Conservation (phyloP, 2,329 filamentous ascomycete species). For the Aureobasidium melanogenum region DNA sequence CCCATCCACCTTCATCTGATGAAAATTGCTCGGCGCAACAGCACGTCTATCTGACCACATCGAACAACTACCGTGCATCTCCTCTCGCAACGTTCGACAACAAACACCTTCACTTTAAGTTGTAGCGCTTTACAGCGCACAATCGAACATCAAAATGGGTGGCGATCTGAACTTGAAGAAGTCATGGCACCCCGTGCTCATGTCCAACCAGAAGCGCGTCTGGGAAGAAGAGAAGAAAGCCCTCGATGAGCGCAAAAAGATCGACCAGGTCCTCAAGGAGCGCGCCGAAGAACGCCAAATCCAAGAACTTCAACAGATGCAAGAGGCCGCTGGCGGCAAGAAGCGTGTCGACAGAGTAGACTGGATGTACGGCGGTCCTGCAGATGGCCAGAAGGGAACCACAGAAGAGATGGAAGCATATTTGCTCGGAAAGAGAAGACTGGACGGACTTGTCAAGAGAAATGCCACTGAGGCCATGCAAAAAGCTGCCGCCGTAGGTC, state of each 20-base stretch:
- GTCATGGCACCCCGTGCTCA: conserved; percentile 83
- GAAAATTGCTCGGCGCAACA: background rate
- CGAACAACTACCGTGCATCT: background rate
- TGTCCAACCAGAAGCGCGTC: conserved; percentile 83
- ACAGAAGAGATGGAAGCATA: conserved; percentile 91
- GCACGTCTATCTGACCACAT: background rate
- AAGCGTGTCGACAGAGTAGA: conserved; percentile 79
- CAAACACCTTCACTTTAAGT: conserved; percentile 19
- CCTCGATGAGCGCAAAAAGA: conserved; percentile 88
- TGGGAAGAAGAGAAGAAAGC: conserved; percentile 90
- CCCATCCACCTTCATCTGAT: background rate
- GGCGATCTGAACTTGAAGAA: conserved; percentile 91
- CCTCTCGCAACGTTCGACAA: too few species aligned
- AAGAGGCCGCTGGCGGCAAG: conserved; percentile 78
- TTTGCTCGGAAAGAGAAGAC: conserved; percentile 80
- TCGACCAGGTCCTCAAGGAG: conserved; percentile 84
- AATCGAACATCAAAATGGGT: conserved; percentile 57
- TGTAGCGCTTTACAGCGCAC: conserved; percentile 12
- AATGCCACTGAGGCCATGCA: conserved; percentile 67
- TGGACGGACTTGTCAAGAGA: conserved; percentile 78
- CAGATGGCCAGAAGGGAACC: conserved; percentile 62
- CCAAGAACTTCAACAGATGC: conserved; percentile 81
- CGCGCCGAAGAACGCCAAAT: conserved; percentile 87
- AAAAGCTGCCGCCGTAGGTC: conserved; percentile 32
- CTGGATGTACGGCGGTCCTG: conserved; percentile 95